Evolutionary conservation across 1,139 yeast species (phyloP), one percentile per base, ranked within the genome.

Genomic region (Yarrowia galli): DNA sequence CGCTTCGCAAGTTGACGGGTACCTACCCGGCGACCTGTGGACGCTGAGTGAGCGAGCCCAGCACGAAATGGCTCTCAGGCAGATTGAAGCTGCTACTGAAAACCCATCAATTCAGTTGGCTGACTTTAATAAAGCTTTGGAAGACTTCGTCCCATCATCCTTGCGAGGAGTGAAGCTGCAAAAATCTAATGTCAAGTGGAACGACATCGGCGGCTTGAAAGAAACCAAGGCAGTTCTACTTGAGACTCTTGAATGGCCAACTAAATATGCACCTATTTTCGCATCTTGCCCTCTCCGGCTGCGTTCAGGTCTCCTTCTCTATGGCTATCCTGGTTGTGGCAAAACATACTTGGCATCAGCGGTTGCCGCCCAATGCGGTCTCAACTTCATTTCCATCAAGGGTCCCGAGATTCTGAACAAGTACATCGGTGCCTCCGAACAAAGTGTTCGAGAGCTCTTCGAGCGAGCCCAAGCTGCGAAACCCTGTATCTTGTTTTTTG

Each of bases 251-350:
- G 98, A 95, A 76, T 93, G 98, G 98, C 99, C 99, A 1, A 92
- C 97, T 0, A 90, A 89, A 74, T 95, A 93, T 75, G 97, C 97
- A 0, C 98, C 98, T 3, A 91, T 95, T 36, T 95, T 95, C 77
- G 89, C 90, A 22, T 87, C 87, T 72, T 91, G 97, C 74, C 97
- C 98, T 0, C 80, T 95, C 67, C 81, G 98, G 69, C 81, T 93
- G 68, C 83, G 98, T 74, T 92, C 98, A 0, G 99, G 99, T 68
- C 85, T 95, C 43, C 81, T 95, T 67, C 83, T 95, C 20, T 95
- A 93, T 77, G 99, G 99, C 0, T 95, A 91, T 75, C 99, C 99
- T 0, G 99, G 99, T 5, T 95, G 99, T 79, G 99, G 99, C 68
- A 95, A 95, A 78, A 95, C 99, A 0, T 82, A 93, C 70, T 79